These are phyloP conservation scores for Xylaria polymorpha DNA, from an alignment of 2,329 filamentous ascomycete genomes.

Conservation along the genomic window DNA sequence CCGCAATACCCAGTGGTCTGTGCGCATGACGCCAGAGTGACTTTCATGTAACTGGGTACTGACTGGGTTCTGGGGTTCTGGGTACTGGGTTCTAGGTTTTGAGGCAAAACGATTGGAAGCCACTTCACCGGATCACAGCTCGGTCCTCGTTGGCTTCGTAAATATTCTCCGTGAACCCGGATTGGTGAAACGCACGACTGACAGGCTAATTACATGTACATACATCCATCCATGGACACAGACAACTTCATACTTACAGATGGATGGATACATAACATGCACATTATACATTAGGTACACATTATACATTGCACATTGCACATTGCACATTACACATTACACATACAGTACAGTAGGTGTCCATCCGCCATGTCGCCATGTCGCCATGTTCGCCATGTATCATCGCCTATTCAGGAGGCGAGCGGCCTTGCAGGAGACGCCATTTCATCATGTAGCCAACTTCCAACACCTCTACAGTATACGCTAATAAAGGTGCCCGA, in stretches of 20 bases:
- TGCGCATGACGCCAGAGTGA: constrained; percentile 3
- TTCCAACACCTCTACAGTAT: background rate
- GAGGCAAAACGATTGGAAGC: constrained; percentile 33
- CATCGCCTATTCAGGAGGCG: too few species aligned
- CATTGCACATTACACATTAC: too few species aligned
- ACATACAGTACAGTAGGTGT: background rate
- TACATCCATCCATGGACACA: constrained; percentile 11
- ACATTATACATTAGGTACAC: constrained; percentile 8
- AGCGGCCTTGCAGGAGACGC: background rate
- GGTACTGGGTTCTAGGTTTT: background rate
- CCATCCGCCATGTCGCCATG: background rate
- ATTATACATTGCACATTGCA: background rate
- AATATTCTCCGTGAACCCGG: constrained; percentile 32
- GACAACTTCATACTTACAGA: background rate
- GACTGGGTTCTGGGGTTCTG: background rate
- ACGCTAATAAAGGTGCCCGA: constrained; percentile 11
- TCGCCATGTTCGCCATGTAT: background rate
- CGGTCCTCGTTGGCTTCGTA: constrained; percentile 28
- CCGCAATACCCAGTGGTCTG: constrained; percentile 17
- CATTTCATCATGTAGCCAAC: background rate
- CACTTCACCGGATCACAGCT: constrained; percentile 33
- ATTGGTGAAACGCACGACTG: constrained; percentile 32
- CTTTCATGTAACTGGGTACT: too few species aligned
- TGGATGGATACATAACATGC: constrained; percentile 6
- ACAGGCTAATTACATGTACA: constrained; percentile 23